Percentiles rank a stretch among this genome's conserved stretches.
Evolutionary conservation across 75 land plant species (phyloP).

Genomic region (Gnetum montanum): DNA sequence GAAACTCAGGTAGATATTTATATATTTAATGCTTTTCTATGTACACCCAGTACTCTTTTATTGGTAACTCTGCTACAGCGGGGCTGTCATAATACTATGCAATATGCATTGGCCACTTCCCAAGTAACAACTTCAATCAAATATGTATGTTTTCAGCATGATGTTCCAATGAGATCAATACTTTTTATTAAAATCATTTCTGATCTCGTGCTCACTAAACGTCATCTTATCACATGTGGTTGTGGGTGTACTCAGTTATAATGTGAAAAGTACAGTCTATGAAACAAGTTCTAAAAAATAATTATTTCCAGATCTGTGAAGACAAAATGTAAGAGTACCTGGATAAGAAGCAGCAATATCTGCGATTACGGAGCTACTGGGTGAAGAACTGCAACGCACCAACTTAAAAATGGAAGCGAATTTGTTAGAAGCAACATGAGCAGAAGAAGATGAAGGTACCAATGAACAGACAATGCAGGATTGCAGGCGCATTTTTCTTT

Average conservation of each 20-base stretch:
- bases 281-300: not conserved
- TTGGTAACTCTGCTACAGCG: too few species aligned
- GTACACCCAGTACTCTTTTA: too few species aligned
- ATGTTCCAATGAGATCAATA: too few species aligned
- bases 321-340: not conserved
- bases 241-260: not conserved
- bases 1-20: too few species aligned
- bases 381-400: not conserved
- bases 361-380: not conserved
- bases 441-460: not conserved
- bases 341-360: conserved; percentile 2
- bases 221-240: not conserved
- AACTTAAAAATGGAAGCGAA: not conserved
- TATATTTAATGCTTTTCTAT: too few species aligned
- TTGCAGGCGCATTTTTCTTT: not conserved
- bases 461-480: not conserved
- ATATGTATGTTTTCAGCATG: too few species aligned
- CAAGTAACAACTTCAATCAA: too few species aligned
- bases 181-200: too few species aligned
- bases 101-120: too few species aligned
- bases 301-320: not conserved
- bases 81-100: too few species aligned
- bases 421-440: not conserved
- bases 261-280: not conserved
- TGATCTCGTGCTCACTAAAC: not conserved